Base-by-base conservation (phyloP, 208 protist species). In the Strigomonas culicis region DNA sequence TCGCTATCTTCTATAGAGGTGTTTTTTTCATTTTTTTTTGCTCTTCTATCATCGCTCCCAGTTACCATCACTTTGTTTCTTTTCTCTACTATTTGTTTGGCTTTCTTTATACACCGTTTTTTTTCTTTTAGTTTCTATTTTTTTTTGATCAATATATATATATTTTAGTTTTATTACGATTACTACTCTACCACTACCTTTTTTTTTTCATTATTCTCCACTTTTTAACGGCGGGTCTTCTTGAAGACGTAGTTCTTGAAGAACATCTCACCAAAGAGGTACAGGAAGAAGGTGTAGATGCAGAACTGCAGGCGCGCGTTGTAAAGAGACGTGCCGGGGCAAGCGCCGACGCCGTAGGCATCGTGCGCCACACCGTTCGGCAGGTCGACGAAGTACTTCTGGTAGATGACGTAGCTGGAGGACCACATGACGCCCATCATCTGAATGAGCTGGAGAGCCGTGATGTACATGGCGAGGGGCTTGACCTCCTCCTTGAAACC, bases 241-340 rank as follows among this genome's bases (percentile, higher is more conserved):
- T 67, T 30, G 53, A 59, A 60, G 1, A 97, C 61, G 74, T 97
- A 91, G 39, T 73, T 63, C 72, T 92, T 82, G 31, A 93, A 39
- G 71, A 96, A 95, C 80, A 97, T 91, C 58, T 93, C 72, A 1
- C 79, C 72, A 70, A 98, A 98, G 63, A 98, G 88, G 52, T 86
- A 78, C 32, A 97, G 80, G 71, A 97, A 97, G 19, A 75, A 80
- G 28, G 76, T 66, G 68, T 96, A 96, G 86, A 98, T 98, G 63
- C 78, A 75, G n/a, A 97, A 71, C 66, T 92, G 82, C 13, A 87
- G 75, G 22, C 86, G 82, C 28, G 79, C 82, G 27, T 74, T 84
- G 55, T 72, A 63, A 58, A 66, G 70, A 17, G 80, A 75, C 21
- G 82, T 80, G 47, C 86, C 86, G 10, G 78, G 64, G 55, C 86